Evolutionary conservation across 257 asterid genomes (phyloP).

Genomic region (Solanum sitiens): DNA sequence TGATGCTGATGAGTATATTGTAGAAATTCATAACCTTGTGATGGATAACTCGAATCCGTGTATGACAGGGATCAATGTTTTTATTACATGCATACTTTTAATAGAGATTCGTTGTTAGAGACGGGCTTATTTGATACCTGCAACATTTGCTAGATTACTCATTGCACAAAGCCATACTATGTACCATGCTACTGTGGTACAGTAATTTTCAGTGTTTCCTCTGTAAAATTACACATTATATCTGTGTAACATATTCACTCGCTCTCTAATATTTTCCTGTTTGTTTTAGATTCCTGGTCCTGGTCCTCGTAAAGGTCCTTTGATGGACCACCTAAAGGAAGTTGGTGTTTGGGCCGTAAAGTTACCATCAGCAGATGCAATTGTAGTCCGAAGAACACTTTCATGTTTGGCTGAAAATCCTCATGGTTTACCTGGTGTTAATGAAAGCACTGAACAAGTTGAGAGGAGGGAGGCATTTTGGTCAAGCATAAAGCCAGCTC

Average conservation of each 20-base stretch:
- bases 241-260: not conserved
- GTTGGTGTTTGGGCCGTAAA: conserved; percentile 63
- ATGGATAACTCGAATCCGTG: not conserved
- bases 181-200: not conserved
- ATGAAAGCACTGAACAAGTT: conserved; percentile 34
- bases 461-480: conserved; percentile 60
- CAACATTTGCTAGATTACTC: not conserved
- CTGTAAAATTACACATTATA: not conserved
- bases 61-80: not conserved
- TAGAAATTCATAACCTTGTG: not conserved
- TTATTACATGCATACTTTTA: not conserved
- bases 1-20: not conserved
- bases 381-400: conserved; percentile 61
- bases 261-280: not conserved
- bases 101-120: not conserved
- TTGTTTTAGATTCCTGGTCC: conserved; percentile 72
- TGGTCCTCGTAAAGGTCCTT: conserved; percentile 43
- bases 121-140: not conserved
- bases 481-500: conserved; percentile 66
- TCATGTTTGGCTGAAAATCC: conserved; percentile 47
- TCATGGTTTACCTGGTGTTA: conserved; percentile 48
- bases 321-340: conserved; percentile 53
- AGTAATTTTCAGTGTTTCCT: not conserved
- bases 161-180: not conserved
- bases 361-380: conserved; percentile 84